A percentile compares a stretch with the other conserved stretches of the same genome.
Evolutionary conservation across 495 filamentous ascomycete species (phyloP).

Genomic region (Podospora tetraspora): DNA sequence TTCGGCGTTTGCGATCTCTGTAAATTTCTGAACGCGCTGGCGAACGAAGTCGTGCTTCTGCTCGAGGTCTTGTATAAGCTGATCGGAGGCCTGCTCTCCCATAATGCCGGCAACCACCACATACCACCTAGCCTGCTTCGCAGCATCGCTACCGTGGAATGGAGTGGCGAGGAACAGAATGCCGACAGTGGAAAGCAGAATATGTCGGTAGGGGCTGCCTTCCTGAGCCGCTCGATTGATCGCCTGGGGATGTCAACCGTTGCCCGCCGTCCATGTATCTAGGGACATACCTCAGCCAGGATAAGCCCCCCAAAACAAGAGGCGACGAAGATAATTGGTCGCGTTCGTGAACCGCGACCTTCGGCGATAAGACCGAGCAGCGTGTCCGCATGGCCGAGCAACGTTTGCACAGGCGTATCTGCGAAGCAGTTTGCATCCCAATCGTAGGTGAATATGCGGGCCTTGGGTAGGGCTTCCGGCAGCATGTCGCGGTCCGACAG

Average conservation of each 20-base stretch:
- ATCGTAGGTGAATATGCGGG: constrained; percentile 27
- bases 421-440: constrained; percentile 23
- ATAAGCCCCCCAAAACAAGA: constrained; percentile 21
- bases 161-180: constrained; percentile 21
- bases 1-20: constrained; percentile 11
- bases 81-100: constrained; percentile 6
- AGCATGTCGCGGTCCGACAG: constrained; percentile 29
- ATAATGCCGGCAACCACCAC: constrained; percentile 10
- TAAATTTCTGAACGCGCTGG: constrained; percentile 3
- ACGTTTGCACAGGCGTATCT: constrained; percentile 15
- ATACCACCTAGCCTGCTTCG: constrained; percentile 12
- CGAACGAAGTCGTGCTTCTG: constrained; percentile 5
- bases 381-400: constrained; percentile 14
- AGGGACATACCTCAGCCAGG: constrained; percentile 17
- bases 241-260: constrained; percentile 24
- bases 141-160: constrained; percentile 18
- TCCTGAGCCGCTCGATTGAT: constrained; percentile 20
- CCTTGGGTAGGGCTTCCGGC: constrained; percentile 15
- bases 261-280: constrained; percentile 4
- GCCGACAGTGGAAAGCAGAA: constrained; percentile 17
- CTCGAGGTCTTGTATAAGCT: constrained; percentile 6
- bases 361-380: constrained; percentile 9
- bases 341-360: neutral
- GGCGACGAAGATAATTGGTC: constrained; percentile 26
- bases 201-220: constrained; percentile 15